Conservation (phyloP, 1,284 basidiomycete species). For the Grifola frondosa region DNA sequence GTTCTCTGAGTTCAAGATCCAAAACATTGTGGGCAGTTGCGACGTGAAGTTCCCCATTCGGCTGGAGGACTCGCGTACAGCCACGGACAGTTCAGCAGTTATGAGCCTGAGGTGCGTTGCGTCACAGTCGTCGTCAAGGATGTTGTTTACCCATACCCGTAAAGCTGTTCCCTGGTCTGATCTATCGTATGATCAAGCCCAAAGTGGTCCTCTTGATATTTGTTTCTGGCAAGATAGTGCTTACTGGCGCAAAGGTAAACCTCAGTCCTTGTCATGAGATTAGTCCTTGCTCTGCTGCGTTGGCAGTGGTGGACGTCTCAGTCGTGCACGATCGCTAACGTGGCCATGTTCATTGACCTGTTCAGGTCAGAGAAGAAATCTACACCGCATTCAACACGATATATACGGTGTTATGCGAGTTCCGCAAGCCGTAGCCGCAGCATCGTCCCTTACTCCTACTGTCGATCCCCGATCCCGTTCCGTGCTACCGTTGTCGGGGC, state of each 20-base stretch:
- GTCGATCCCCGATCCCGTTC: too few species aligned
- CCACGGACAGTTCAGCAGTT: conserved; percentile 98
- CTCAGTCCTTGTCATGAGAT: conserved; percentile 1
- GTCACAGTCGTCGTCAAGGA: background rate
- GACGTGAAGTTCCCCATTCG: conserved; percentile 99
- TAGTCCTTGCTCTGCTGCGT: background rate
- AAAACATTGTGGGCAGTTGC: conserved; percentile 98
- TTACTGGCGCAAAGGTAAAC: conserved; percentile 96
- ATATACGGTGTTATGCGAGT: conserved; percentile 91
- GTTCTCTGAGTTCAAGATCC: conserved; percentile 99
- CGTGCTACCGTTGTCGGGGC: background rate
- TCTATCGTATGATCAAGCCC: conserved; percentile 99
- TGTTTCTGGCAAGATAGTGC: conserved; percentile 98
- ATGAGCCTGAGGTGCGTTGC: conserved; percentile 89
- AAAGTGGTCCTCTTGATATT: conserved; percentile 99
- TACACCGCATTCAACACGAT: conserved; percentile 99
- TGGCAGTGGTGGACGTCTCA: background rate
- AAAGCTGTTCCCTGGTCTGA: conserved; percentile 96
- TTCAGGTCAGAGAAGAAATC: conserved; percentile 96
- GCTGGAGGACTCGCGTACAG: conserved; percentile 94
- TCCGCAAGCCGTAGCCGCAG: conserved; percentile 85
- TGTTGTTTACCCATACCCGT: conserved; percentile 7
- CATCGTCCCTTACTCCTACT: conserved; percentile 26
- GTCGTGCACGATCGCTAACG: conserved; percentile 37
- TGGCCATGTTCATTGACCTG: conserved; percentile 28